Evolutionary conservation across 345 rosid species (phyloP), one percentile per base, ranked within the genome.

Genomic region (Lepidium sativum): DNA sequence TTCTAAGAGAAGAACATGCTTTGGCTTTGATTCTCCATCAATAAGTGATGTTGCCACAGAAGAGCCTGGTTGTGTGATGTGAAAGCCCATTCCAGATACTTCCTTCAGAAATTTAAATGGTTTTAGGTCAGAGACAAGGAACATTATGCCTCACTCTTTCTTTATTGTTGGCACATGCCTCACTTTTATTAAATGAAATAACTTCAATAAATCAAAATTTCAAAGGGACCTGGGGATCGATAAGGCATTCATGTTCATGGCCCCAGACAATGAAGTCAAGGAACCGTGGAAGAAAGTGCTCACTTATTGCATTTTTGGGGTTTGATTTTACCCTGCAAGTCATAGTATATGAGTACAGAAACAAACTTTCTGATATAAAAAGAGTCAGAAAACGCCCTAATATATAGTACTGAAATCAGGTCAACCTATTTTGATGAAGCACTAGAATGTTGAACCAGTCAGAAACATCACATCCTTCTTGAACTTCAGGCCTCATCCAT

Each of bases 401-500:
- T 7, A 11, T 5, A 53, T 15, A 53, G 44, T 11, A 54, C 15
- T 35, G 57, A 18, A 17, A 43, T 66, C 3, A 13, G 34, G 37
- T 37, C 75, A 72, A 88, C 99, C 99, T 94, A 87, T 94, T 94
- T 73, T 94, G 99, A 71, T 94, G 99, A 77, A 94, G 97, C 52
- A 87, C 96, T 69, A 94, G 82, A 78, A 94, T 90, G 80, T 90
- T 94, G 82, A 94, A 94, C 97, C 99, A 94, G 60, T 90, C 96
- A 55, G 97, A 86, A 43, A 82, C 82, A 49, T 81, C 79, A 75
- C 80, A 83, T 49, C 79, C 97, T 74, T 84, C 96, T 81, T 90
- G 92, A 72, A 89, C 78, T 84, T 92, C 99, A 69, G 99, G 96
- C 63, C 96, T 86, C 97, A 89, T 92, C 99, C 99, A 92, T 76